These are phyloP conservation scores for Aspergillus cavernicola DNA, from an alignment of 495 filamentous ascomycete species.

Conservation along the genomic window DNA sequence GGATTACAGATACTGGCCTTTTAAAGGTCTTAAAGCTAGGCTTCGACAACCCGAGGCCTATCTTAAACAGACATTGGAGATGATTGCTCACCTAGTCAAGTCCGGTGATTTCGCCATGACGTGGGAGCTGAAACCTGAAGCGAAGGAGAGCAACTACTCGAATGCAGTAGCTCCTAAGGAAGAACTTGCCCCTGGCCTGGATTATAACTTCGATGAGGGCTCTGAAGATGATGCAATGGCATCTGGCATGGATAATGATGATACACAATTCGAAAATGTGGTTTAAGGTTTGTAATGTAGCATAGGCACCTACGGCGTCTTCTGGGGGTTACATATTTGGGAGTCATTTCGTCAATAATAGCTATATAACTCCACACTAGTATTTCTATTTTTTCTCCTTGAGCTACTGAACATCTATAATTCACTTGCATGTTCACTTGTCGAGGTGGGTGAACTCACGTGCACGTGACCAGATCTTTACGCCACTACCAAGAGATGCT, in stretches of 20 bases:
- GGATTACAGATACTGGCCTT: conserved; percentile 81
- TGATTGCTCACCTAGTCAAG: conserved; percentile 76
- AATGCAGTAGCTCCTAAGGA: conserved; percentile 39
- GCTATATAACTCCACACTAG: not conserved
- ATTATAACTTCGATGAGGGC: conserved; percentile 39
- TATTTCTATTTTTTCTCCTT: not conserved
- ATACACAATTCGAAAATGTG: conserved; percentile 75
- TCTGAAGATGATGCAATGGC: conserved; percentile 43
- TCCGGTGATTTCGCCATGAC: conserved; percentile 76
- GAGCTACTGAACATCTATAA: too few relatives aligned
- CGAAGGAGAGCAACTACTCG: conserved; percentile 53
- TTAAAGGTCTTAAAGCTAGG: conserved; percentile 69
- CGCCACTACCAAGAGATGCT: not conserved
- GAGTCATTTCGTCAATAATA: not conserved
- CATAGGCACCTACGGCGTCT: conserved; percentile 29
- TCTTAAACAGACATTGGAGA: conserved; percentile 76
- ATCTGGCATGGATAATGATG: conserved; percentile 59
- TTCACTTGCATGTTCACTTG: not conserved
- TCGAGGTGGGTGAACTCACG: not conserved
- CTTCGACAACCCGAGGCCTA: conserved; percentile 87
- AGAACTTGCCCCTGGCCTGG: conserved; percentile 44
- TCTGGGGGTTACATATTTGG: conserved; percentile 12
- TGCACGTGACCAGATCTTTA: not conserved
- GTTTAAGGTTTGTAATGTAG: conserved; percentile 28
- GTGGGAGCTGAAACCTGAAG: conserved; percentile 77